These are phyloP conservation scores for Pleurotus platypus DNA, from an alignment of 768 basidiomycete species.

Conservation along the genomic window DNA sequence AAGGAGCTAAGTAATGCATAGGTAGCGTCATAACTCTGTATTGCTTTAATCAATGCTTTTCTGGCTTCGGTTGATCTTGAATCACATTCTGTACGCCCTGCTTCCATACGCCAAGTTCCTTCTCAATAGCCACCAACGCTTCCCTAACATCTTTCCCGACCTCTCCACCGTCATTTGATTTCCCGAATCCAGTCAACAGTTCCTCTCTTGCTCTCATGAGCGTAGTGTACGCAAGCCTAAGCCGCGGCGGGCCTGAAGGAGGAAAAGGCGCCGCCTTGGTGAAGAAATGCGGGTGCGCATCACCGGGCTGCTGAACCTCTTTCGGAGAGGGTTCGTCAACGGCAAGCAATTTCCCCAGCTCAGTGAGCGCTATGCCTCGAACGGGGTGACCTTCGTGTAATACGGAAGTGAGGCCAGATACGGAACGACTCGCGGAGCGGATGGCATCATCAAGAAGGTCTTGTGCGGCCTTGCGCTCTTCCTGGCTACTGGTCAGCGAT, in stretches of 20 bases:
- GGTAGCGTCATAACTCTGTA: not conserved
- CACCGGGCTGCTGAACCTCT: slow-evolving; percentile 9
- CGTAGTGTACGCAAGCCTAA: slow-evolving; percentile 63
- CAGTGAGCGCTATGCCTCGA: slow-evolving; percentile 69
- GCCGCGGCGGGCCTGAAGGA: slow-evolving; percentile 61
- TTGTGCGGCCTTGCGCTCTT: slow-evolving; percentile 29
- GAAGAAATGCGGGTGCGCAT: slow-evolving; percentile 1
- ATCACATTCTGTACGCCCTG: slow-evolving; percentile 55
- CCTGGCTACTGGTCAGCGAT: slow-evolving; percentile 12
- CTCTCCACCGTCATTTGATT: slow-evolving; percentile 64
- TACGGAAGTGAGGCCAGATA: slow-evolving; percentile 48
- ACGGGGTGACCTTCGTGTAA: slow-evolving; percentile 72
- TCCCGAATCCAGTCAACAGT: slow-evolving; percentile 70
- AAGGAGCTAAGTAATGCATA: too few species aligned
- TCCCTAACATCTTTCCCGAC: slow-evolving; percentile 64
- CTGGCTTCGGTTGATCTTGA: slow-evolving; percentile 32
- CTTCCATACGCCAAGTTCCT: slow-evolving; percentile 71
- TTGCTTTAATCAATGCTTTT: not conserved
- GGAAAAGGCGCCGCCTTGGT: slow-evolving; percentile 39
- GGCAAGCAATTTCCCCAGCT: slow-evolving; percentile 77
- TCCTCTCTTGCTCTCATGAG: slow-evolving; percentile 60
- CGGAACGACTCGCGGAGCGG: slow-evolving; percentile 49
- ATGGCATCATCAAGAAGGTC: slow-evolving; percentile 62
- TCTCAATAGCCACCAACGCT: slow-evolving; percentile 58
- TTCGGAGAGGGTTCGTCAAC: slow-evolving; percentile 63